Evolutionary conservation across 805 yeast genomes (phyloP), one percentile per base, ranked within the genome.

Genomic region (Lipomyces starkeyi): DNA sequence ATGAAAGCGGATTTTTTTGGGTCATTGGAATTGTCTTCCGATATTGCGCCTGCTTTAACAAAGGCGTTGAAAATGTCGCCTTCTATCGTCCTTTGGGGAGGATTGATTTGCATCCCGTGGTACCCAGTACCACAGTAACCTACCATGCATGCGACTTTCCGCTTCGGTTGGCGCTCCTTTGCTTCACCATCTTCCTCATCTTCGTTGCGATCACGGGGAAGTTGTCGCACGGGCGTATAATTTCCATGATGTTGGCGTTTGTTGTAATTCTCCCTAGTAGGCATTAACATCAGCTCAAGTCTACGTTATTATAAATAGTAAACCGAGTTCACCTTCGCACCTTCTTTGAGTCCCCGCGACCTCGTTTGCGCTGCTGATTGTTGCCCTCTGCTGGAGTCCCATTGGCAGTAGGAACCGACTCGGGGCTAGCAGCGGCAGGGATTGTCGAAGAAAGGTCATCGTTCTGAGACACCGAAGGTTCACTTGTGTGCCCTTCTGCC

Each of bases 41-140:
- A 90, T 65, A 93, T 86, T 3, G 97, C 97, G 22, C 97, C 98
- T 1, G 97, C 93, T 65, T 85, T 85, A 43, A 88, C 89, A 76
- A 94, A 86, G 0, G 98, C 97, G 37, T 85, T 83, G 78, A 91
- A 94, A 6, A 93, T 76, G 61, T 91, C 97, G 14, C 93, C 95
- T 79, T 93, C 98, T 72, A 93, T 93, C 25, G 98, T 93, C 76
- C 88, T 87, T 55, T 86, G 86, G 22, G 93, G 96, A 1, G 97
- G 96, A 76, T 93, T 93, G 37, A 69, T 27, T 60, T 93, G 98
- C 97, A 93, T 91, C 7, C 98, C 98, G 78, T 91, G 95, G 80
- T 93, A 93, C 0, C 98, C 98, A 0, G 97, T 88, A 55, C 98
- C 98, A 77, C 97, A 93, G 80, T 93, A 93, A 3, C 98, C 98